Percentiles rank a stretch among this genome's conserved stretches.
phyloP scores from a whole-genome alignment of 805 yeast genomes.

The Hemisphaericaspora nanyangensis region DNA sequence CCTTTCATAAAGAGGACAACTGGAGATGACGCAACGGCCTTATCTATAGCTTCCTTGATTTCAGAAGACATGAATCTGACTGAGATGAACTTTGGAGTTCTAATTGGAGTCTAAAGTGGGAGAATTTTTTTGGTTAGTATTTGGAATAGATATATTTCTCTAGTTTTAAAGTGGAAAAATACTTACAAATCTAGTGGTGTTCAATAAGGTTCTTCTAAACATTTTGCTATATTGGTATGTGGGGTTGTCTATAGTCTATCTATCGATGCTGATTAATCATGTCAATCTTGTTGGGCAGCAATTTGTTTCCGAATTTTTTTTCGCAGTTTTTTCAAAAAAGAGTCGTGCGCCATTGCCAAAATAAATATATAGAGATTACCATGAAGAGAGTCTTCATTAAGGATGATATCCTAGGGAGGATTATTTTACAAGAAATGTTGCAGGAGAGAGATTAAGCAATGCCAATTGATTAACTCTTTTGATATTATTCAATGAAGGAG shows the following conservation, averaged over 20 bases:
- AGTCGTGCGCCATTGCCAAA: neutral
- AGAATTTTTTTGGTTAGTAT: no score
- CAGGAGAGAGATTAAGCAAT: no score
- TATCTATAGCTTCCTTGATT: slow-evolving; percentile 77
- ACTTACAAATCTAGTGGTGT: slow-evolving; percentile 5
- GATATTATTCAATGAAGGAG: no score
- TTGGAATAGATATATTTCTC: neutral
- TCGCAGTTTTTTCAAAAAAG: neutral
- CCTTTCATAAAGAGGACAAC: slow-evolving; percentile 98
- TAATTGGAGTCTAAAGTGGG: neutral
- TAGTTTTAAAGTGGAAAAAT: neutral
- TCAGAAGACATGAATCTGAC: slow-evolving; percentile 66
- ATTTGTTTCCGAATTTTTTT: neutral
- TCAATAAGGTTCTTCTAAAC: slow-evolving; percentile 5
- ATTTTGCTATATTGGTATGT: neutral
- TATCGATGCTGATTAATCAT: neutral
- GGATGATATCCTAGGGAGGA: no score
- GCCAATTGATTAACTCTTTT: no score
- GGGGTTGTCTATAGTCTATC: neutral
- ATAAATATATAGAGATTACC: neutral
- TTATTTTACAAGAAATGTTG: no score
- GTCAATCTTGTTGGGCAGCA: neutral
- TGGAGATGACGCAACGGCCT: slow-evolving; percentile 84
- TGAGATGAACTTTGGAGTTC: neutral
- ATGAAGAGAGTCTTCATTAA: no score